Base-by-base conservation (phyloP, 306 rosid genomes). In the Gastrolobium bilobum region DNA sequence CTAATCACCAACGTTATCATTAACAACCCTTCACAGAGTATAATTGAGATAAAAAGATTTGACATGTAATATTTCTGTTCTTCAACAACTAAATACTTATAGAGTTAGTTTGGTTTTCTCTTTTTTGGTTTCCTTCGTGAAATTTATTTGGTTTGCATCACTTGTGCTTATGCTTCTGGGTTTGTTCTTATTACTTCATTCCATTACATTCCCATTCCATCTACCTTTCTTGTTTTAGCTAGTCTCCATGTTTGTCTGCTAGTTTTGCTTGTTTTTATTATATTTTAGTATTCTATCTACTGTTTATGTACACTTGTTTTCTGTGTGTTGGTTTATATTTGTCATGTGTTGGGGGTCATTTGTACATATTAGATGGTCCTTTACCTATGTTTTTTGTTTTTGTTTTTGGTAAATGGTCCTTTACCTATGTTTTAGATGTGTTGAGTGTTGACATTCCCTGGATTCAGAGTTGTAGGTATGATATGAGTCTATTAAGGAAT, bases 131-230 rank as follows among this genome's bases (percentile, higher is more conserved):
- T n/a, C n/a, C n/a, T n/a, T n/a, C n/a, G n/a, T n/a, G n/a, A n/a
- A n/a, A n/a, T n/a, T n/a, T n/a, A n/a, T n/a, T n/a, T n/a, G n/a
- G n/a, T n/a, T n/a, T 37, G 39, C 82, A 30, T 85, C 85, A 46
- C 84, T 87, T 57, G 29, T 88, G 83, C 68, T 88, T 31, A 20
- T 80, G 52, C 88, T 92, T 63, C 64, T 92, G 72, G 97, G 97
- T 92, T 71, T 40, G 97, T 88, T 29, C 79, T 65, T 56, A 31
- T 14, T 64, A 20, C 54, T 62, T 39, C 76, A 58, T 47, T 80
- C 73, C 42, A 43, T 20, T 20, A 20, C 26, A 20, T 20, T 20
- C 26, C 26, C 26, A 20, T 20, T 20, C 26, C 26, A 20, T 20
- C 26, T 20, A 20, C 26, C 26, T 20, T 2, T 61, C 3, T 4